phyloP scores from a whole-genome alignment of 768 basidiomycete genomes.

The Mycena vitilis region DNA sequence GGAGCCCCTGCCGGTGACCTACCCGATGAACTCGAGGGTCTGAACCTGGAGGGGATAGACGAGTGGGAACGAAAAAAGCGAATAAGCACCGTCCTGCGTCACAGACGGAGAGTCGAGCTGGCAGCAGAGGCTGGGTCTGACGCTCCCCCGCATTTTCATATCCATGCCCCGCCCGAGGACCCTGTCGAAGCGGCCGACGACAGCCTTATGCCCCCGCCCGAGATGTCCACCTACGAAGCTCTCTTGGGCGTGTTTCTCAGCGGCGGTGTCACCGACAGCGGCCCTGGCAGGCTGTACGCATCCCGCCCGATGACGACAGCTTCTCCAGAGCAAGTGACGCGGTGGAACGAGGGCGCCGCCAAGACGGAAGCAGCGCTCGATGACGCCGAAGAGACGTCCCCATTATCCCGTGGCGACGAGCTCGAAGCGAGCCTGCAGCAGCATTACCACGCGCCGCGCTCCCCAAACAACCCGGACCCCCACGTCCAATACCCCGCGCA shows the following conservation, averaged over 20 bases:
- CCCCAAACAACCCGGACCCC: conserved; percentile 27
- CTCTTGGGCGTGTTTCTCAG: conserved; percentile 17
- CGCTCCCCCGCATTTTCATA: background rate
- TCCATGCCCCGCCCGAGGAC: conserved; percentile 6
- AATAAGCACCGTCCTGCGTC: no score
- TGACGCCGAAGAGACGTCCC: background rate
- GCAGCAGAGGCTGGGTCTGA: background rate
- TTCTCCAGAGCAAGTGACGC: background rate
- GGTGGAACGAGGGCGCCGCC: background rate
- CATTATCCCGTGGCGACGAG: background rate
- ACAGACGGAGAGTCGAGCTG: no score
- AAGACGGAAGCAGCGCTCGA: background rate
- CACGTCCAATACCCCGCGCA: conserved; percentile 13
- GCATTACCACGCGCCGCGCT: conserved; percentile 27
- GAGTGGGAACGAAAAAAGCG: no score
- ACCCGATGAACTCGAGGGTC: no score
- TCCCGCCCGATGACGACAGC: background rate
- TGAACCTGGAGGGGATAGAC: no score
- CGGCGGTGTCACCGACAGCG: background rate
- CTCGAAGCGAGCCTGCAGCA: conserved; percentile 5
- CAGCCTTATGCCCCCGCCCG: conserved; percentile 26
- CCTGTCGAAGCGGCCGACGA: conserved; percentile 24
- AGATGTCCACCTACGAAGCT: conserved; percentile 16
- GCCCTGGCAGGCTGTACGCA: background rate
- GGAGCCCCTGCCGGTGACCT: no score